These are phyloP conservation scores for Elsinoe arachidis DNA, from an alignment of 2,329 filamentous ascomycete species.

Conservation along the genomic window DNA sequence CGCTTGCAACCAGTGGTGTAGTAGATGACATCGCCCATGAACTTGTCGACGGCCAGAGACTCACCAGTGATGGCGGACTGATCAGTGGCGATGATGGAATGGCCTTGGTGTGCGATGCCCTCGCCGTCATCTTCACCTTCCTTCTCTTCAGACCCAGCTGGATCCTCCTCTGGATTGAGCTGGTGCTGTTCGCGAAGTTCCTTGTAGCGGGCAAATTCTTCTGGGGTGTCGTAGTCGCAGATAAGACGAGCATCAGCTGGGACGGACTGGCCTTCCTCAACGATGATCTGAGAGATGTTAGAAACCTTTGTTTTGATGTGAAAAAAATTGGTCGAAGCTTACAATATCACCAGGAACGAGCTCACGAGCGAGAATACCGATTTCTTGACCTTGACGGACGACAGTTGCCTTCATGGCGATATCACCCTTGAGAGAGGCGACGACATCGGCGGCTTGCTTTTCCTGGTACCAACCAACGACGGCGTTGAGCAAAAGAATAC, in stretches of 20 bases:
- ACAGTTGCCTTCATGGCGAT: constrained; percentile 66
- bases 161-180: constrained; percentile 48
- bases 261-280: constrained; percentile 64
- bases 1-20: constrained; percentile 78
- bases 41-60: constrained; percentile 69
- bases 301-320: neutral
- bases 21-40: constrained; percentile 67
- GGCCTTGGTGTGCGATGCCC: constrained; percentile 54
- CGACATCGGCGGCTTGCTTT: constrained; percentile 71
- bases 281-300: constrained; percentile 45
- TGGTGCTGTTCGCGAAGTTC: constrained; percentile 49
- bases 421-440: constrained; percentile 65
- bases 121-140: constrained; percentile 51
- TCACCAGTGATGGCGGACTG: constrained; percentile 76
- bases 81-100: constrained; percentile 62
- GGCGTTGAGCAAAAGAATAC: constrained; percentile 66
- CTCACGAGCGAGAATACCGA: constrained; percentile 64
- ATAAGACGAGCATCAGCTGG: constrained; percentile 64
- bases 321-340: constrained; percentile 27
- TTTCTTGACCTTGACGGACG: constrained; percentile 58
- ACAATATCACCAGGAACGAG: constrained; percentile 69
- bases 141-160: constrained; percentile 51
- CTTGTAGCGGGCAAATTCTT: constrained; percentile 59
- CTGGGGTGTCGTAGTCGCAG: constrained; percentile 61
- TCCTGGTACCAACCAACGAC: constrained; percentile 73